These are phyloP conservation scores for Cryptosporidium xiaoi DNA, from an alignment of 169 alveolate genomes.

Conservation along the genomic window DNA sequence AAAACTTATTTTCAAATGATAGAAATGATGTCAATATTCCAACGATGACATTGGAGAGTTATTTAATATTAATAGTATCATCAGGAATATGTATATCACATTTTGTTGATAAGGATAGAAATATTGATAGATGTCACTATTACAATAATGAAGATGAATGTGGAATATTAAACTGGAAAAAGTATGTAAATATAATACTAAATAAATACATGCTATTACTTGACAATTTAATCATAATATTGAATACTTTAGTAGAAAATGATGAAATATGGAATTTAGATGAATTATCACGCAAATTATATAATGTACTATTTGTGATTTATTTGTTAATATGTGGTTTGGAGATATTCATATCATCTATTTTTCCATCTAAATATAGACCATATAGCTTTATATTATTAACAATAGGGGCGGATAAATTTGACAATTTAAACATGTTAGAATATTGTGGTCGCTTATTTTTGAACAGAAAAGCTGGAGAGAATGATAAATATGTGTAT, in stretches of 20 bases:
- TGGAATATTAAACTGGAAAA: conserved; percentile 10
- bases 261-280: neutral
- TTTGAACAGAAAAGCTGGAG: neutral
- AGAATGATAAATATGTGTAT: too few relatives aligned
- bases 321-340: conserved; percentile 44
- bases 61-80: conserved; percentile 23
- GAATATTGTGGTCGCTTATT: conserved; percentile 20
- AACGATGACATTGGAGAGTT: conserved; percentile 61
- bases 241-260: neutral
- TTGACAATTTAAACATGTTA: conserved; percentile 25
- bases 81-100: conserved; percentile 39
- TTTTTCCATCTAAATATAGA: conserved; percentile 44
- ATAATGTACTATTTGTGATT: conserved; percentile 14
- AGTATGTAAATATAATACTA: conserved; percentile 11
- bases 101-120: neutral
- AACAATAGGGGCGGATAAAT: conserved; percentile 71
- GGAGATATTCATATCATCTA: conserved; percentile 52
- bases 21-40: conserved; percentile 4
- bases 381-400: conserved; percentile 47
- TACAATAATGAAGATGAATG: neutral
- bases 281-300: neutral
- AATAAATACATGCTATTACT: conserved; percentile 11
- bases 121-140: neutral
- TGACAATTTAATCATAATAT: conserved; percentile 10
- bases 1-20: conserved; percentile 14